These are phyloP conservation scores for Cyclocybe cylindracea DNA, from an alignment of 768 basidiomycete species.

Conservation along the genomic window DNA sequence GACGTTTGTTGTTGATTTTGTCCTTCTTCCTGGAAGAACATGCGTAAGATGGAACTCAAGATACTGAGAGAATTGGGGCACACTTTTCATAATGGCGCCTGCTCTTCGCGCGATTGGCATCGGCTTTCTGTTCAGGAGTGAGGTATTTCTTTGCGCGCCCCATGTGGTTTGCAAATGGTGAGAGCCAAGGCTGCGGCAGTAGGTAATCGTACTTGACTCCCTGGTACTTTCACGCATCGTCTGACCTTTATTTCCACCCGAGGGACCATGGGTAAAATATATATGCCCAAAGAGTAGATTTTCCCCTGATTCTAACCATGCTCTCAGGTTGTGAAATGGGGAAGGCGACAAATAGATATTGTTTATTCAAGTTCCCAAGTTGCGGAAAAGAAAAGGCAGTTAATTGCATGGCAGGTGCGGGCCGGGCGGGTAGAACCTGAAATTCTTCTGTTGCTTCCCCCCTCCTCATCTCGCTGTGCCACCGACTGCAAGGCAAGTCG, in stretches of 20 bases:
- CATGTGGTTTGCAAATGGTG: constrained; percentile 10
- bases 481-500: too few relatives aligned
- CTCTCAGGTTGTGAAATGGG: too few relatives aligned
- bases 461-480: too few relatives aligned
- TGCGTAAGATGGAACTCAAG: neutral
- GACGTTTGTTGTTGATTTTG: constrained; percentile 2
- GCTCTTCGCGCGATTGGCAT: constrained; percentile 14
- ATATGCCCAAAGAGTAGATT: too few relatives aligned
- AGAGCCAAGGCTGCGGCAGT: constrained; percentile 4
- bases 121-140: constrained; percentile 5
- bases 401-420: too few relatives aligned
- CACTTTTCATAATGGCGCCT: constrained; percentile 17
- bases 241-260: neutral
- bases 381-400: too few relatives aligned
- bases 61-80: neutral
- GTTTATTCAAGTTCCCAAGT: too few relatives aligned
- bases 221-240: neutral
- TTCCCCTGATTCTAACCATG: too few relatives aligned
- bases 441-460: too few relatives aligned
- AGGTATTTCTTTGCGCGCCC: constrained; percentile 10
- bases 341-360: too few relatives aligned
- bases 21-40: neutral
- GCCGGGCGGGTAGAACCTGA: too few relatives aligned
- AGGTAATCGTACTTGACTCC: neutral
- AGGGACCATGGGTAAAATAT: too few relatives aligned